These are phyloP conservation scores for Eucalyptus caleyi DNA, from an alignment of 345 rosid species.

Conservation along the genomic window DNA sequence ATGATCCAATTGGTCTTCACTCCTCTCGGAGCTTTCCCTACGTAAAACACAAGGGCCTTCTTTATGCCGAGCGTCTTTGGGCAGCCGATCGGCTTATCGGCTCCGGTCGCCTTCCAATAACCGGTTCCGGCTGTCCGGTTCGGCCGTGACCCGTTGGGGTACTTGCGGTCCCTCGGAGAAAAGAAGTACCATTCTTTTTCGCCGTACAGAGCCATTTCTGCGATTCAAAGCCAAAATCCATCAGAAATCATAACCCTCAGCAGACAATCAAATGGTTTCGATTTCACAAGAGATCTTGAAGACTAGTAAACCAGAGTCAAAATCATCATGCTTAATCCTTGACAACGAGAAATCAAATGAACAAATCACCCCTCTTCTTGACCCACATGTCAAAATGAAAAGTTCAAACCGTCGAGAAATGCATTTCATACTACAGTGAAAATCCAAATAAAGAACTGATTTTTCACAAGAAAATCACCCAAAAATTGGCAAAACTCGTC, in stretches of 20 bases:
- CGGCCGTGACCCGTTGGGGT: constrained; percentile 87
- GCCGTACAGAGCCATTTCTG: constrained; percentile 71
- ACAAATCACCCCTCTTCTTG: neutral
- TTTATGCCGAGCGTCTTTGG: constrained; percentile 71
- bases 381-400: neutral
- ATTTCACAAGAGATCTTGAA: neutral
- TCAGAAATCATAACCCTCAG: neutral
- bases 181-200: constrained; percentile 98
- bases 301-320: neutral
- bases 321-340: neutral
- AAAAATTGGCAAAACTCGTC: neutral
- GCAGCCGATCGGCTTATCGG: constrained; percentile 78
- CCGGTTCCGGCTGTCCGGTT: constrained; percentile 89
- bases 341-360: neutral
- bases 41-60: constrained; percentile 84
- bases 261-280: neutral
- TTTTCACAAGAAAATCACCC: neutral
- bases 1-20: constrained; percentile 94
- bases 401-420: neutral
- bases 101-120: constrained; percentile 96
- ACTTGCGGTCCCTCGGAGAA: constrained; percentile 85
- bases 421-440: neutral
- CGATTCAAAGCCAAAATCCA: constrained; percentile 21
- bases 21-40: constrained; percentile 77
- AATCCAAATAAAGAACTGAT: neutral